phyloP scores from a whole-genome alignment of 768 basidiomycete species.

The Termitomyces sp. region DNA sequence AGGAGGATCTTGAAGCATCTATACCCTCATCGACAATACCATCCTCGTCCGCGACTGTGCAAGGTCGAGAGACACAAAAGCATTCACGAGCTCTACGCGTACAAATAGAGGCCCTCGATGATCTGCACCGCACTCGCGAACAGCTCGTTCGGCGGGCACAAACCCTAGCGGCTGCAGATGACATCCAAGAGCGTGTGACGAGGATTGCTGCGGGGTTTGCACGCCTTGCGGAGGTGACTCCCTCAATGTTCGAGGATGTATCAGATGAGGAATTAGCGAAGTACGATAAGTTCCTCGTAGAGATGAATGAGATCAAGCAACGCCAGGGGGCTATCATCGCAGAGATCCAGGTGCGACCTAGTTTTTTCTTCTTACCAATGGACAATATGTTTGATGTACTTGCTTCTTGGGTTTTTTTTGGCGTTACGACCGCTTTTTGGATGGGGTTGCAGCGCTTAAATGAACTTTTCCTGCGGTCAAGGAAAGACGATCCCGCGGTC shows the following conservation, averaged over 20 bases:
- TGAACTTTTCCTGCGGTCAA: slow-evolving; percentile 65
- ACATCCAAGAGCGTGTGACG: slow-evolving; percentile 66
- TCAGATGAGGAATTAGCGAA: slow-evolving; percentile 75
- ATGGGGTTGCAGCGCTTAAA: slow-evolving; percentile 45
- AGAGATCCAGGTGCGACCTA: slow-evolving; percentile 58
- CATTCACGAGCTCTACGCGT: slow-evolving; percentile 69
- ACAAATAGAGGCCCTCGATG: slow-evolving; percentile 76
- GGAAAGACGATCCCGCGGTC: slow-evolving; percentile 70
- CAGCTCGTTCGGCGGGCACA: slow-evolving; percentile 62
- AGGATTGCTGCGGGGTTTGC: slow-evolving; percentile 62
- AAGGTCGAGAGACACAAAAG: slow-evolving; percentile 45
- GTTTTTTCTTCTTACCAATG: neutral
- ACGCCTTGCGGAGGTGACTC: slow-evolving; percentile 62
- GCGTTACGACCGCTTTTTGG: neutral
- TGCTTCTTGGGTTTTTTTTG: neutral
- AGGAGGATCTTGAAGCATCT: slow-evolving; percentile 62
- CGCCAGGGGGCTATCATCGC: slow-evolving; percentile 64
- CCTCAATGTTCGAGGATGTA: slow-evolving; percentile 85
- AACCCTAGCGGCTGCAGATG: slow-evolving; percentile 58
- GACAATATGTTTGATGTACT: neutral
- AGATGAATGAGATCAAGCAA: slow-evolving; percentile 43
- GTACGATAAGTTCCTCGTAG: slow-evolving; percentile 71
- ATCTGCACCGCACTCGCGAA: slow-evolving; percentile 53
- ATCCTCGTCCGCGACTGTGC: slow-evolving; percentile 25
- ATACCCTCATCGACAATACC: slow-evolving; percentile 60